Base-by-base conservation (phyloP, 176 grass and related monocot species). In the Chrysopogon serrulatus region DNA sequence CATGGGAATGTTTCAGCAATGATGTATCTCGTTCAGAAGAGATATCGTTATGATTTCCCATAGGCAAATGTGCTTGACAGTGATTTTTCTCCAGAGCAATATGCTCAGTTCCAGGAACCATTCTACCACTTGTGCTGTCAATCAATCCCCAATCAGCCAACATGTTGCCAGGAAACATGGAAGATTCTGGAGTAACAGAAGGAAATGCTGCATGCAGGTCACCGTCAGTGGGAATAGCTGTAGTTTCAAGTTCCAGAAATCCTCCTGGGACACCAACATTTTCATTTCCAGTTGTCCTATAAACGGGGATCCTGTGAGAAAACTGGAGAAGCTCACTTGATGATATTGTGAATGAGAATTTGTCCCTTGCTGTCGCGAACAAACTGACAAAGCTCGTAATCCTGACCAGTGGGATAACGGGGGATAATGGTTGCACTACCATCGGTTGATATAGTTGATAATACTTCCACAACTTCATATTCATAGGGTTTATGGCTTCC, bases 371-470 rank as follows among this genome's bases (percentile, higher is more conserved):
- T 83, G 51, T 40, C 8, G 69, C 72, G 81, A 97, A 97, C 82
- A 97, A 87, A 39, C 92, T 90, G 64, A 97, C 85, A 73, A 92
- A 97, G 33, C 90, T 92, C 59, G 84, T 70, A 78, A 97, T 83
- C 82, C 85, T 97, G 61, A 94, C 87, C 43, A 97, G 85, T 18
- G 94, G 89, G 67, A 84, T 80, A 74, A 94, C 66, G 40, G n/a
- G n/a, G n/a, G n/a, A n/a, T n/a, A n/a, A n/a, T n/a, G n/a, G n/a
- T n/a, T 81, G 73, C 84, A 36, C 91, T 79, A 82, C 49, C 80
- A 45, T 56, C 34, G 41, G 31, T 47, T n/a, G n/a, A 77, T 35
- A 88, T 79, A 80, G 90, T 23, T 71, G 94, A 85, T 10, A 94
- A 35, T 24, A 94, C 85, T 88, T 94, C 76, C 32, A 94, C 79